Evolutionary conservation across 257 asterid genomes (phyloP), one percentile per base, ranked within the genome.

Genomic region (Handroanthus guayacan): DNA sequence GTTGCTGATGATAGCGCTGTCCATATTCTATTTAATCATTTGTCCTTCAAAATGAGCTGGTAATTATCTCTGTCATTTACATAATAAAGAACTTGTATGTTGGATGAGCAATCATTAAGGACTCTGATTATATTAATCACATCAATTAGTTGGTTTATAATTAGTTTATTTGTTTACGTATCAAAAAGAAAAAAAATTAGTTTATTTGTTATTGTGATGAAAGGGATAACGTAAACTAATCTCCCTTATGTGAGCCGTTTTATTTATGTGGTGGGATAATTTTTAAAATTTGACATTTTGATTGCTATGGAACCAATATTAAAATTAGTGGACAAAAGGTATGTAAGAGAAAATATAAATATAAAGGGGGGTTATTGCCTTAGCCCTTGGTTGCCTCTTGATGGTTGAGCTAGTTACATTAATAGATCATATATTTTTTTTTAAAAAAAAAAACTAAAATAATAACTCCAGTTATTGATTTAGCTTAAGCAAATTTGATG

Each of bases 191-290:
- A n/a, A n/a, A n/a, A n/a, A 37, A 52, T 70, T 37, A 25, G 31
- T 25, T 25, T 25, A 25, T 25, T 25, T 25, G 31, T 25, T 25
- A 25, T 1, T 25, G 69, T 80, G 74, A 51, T 13, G 12, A 69
- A 7, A 80, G 36, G 78, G 31, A 80, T 80, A 80, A 71, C 14
- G 64, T 80, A 55, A 54, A 56, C 14, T 75, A 70, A 36, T 63
- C 37, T 50, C n/a, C 70, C 20, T 68, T 74, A 63, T 69, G 63
- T 75, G 11, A 68, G 14, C 51, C 17, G 51, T 37, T 63, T 44
- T 69, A 55, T 54, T 51, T 67, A 62, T 52, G 18, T 45, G 50
- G 43, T 48, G 62, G 43, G 77, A 80, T 80, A 80, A 69, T 17
- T 45, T 74, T 80, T 17, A 51, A 14, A 61, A 73, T 57, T 25